Evolutionary conservation across 129 eudicot species (phyloP).

Genomic region (Arctium lappa): DNA sequence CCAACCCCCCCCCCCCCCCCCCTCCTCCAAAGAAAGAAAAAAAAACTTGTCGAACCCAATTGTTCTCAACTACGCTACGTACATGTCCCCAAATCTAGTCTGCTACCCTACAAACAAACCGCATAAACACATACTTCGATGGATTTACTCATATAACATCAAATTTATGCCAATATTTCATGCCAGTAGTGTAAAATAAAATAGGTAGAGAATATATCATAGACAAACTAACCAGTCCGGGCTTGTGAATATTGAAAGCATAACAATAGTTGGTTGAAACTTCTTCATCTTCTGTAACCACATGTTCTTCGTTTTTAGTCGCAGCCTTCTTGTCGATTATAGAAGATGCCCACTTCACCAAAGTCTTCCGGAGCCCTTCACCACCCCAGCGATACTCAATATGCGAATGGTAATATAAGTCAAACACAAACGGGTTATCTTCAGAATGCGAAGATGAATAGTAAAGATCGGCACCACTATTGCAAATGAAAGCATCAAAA

Average conservation of each 20-base stretch:
- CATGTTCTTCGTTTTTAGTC: conserved; percentile 51
- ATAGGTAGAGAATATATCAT: not conserved
- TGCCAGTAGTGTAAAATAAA: not conserved
- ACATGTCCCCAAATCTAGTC: too few relatives aligned
- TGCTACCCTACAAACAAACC: too few relatives aligned
- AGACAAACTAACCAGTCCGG: conserved; percentile 55
- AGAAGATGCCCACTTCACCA: conserved; percentile 84
- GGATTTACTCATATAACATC: not conserved
- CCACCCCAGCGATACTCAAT: conserved; percentile 99
- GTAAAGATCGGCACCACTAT: conserved; percentile 92
- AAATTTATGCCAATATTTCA: not conserved
- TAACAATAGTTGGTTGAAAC: conserved; percentile 87
- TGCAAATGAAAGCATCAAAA: conserved; percentile 94
- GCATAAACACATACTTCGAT: too few relatives aligned
- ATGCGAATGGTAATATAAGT: conserved; percentile 88
- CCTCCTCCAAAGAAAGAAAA: too few relatives aligned
- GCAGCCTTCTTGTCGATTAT: conserved; percentile 55
- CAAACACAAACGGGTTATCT: conserved; percentile 79
- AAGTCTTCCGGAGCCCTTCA: conserved; percentile 93
- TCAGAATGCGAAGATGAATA: conserved; percentile 79
- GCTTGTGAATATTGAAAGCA: conserved; percentile 75
- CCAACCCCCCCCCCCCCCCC: too few relatives aligned
- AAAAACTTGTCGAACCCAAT: too few relatives aligned
- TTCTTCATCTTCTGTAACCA: conserved; percentile 86
- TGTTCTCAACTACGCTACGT: too few relatives aligned